phyloP scores from a whole-genome alignment of 768 basidiomycete genomes.

The Ramaria sp. region DNA sequence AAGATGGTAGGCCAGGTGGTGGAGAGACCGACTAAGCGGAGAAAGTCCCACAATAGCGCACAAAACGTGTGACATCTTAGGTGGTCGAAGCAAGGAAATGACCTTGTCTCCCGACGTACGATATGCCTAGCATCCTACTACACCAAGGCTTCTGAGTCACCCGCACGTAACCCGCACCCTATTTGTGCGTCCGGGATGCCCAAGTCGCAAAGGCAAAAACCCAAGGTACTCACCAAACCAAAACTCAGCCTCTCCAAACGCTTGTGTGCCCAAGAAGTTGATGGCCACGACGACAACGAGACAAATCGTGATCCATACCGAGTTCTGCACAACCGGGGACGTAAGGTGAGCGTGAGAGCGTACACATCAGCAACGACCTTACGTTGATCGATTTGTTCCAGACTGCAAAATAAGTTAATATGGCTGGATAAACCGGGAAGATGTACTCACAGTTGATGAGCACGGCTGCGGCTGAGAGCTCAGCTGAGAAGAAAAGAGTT shows the following conservation, averaged over 20 bases:
- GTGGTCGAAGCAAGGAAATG: too few species aligned
- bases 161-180: too few species aligned
- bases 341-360: not conserved
- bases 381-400: conserved; percentile 37
- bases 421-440: not conserved
- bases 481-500: too few species aligned
- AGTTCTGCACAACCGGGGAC: conserved; percentile 14
- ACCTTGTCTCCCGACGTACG: too few species aligned
- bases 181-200: too few species aligned
- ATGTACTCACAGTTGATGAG: conserved; percentile 42
- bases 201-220: too few species aligned
- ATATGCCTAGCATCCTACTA: too few species aligned
- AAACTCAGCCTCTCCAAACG: conserved; percentile 46
- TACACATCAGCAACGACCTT: not conserved
- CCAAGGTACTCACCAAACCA: conserved; percentile 28
- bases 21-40: not conserved
- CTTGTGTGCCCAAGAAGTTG: conserved; percentile 27
- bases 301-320: conserved; percentile 27
- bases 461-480: conserved; percentile 65
- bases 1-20: conserved; percentile 27
- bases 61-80: too few species aligned
- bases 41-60: too few species aligned
- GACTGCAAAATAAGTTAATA: conserved; percentile 11
- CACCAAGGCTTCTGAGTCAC: too few species aligned
- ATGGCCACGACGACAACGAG: conserved; percentile 21